Evolutionary conservation across 2,329 filamentous ascomycete species (phyloP).

Genomic region (Trichoderma polysporum): DNA sequence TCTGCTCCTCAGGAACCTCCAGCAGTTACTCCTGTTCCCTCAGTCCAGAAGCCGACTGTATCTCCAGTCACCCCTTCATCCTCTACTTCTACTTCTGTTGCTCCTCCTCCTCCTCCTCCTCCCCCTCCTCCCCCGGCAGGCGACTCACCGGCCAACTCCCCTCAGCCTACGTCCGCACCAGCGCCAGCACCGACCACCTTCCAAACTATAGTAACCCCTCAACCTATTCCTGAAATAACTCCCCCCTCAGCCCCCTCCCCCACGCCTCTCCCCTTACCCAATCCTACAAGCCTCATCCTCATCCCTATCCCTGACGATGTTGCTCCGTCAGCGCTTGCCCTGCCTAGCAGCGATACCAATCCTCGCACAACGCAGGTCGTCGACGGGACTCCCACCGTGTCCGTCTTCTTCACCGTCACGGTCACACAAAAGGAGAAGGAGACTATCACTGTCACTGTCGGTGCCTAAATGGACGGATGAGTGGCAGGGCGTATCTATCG

Average conservation of each 20-base stretch:
- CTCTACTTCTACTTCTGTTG: constrained; percentile 20
- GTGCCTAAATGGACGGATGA: not conserved
- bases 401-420: constrained; percentile 40
- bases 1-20: constrained; percentile 8
- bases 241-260: not conserved
- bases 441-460: constrained; percentile 31
- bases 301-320: constrained; percentile 29
- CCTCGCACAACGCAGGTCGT: constrained; percentile 27
- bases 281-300: constrained; percentile 30
- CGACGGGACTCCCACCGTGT: constrained; percentile 37
- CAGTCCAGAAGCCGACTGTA: not conserved
- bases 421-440: constrained; percentile 34
- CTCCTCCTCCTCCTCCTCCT: constrained; percentile 14
- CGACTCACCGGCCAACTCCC: constrained; percentile 30
- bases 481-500: not conserved
- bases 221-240: not conserved
- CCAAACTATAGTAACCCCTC: constrained; percentile 8
- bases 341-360: not conserved
- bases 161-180: not conserved
- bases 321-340: constrained; percentile 15
- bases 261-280: not conserved
- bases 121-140: constrained; percentile 18
- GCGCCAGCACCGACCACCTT: constrained; percentile 25
- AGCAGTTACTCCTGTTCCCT: constrained; percentile 2
- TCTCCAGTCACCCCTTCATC: not conserved